A percentile compares a stretch with the other conserved stretches of the same genome.
phyloP scores from a whole-genome alignment of 2,329 filamentous ascomycete genomes.

The Botrytis fabae region DNA sequence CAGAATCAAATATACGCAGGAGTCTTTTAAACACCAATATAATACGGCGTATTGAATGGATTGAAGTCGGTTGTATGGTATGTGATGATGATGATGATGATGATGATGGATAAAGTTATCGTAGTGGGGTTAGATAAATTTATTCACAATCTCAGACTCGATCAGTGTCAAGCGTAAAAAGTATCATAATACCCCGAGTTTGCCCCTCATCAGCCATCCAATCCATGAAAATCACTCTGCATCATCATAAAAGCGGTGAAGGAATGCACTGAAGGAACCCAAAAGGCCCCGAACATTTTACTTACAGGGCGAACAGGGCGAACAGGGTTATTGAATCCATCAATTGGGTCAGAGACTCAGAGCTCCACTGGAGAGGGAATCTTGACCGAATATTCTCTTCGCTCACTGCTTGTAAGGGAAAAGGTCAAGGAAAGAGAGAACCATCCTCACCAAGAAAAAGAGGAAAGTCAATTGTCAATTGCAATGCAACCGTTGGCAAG shows the following conservation, averaged over 20 bases:
- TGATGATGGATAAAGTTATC: background rate
- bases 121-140: conserved; percentile 5
- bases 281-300: background rate
- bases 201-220: background rate
- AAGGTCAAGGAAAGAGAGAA: background rate
- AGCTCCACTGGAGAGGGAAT: conserved; percentile 9
- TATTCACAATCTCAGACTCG: background rate
- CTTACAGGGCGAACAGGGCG: background rate
- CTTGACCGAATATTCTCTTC: conserved; percentile 4
- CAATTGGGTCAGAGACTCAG: conserved; percentile 6
- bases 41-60: background rate
- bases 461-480: conserved; percentile 20
- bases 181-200: background rate
- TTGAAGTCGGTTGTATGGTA: background rate
- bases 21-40: background rate
- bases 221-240: background rate
- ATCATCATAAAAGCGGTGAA: conserved; percentile 13
- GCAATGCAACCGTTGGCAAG: conserved; percentile 40
- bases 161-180: no score
- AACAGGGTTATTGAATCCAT: background rate
- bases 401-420: background rate
- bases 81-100: background rate
- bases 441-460: background rate
- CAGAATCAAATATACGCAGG: background rate
- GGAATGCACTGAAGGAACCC: background rate